Evolutionary conservation across 2,329 filamentous ascomycete genomes (phyloP), one percentile per base, ranked within the genome.

Genomic region (Verticillium nonalfalfae): DNA sequence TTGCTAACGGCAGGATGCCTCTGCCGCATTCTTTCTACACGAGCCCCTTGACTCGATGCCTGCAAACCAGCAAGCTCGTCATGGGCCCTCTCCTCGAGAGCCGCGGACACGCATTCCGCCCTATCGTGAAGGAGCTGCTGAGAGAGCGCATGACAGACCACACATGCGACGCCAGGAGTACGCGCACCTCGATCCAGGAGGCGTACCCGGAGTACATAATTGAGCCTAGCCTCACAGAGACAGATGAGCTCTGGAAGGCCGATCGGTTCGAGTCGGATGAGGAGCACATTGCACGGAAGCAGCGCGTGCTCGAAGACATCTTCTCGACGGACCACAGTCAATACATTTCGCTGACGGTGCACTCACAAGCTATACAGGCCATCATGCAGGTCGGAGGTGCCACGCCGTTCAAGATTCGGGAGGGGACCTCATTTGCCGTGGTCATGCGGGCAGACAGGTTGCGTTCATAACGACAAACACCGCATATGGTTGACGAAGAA

Each of bases 91-190:
- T 86, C 7, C 66, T 72, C 60, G 60, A 66, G 13, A 62, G 65
- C 58, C 74, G 60, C 65, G 79, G 45, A 70, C 68, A 65, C 11
- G 73, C 75, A 0, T 85, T 85, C 63, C 72, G 70, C 6, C 84
- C 84, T 0, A 72, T 78, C 1, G 72, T 89, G 67, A 87, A 85
- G 68, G 85, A 88, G 62, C 69, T 79, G 4, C 74, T 88, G 14
- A 77, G 86, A 21, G 86, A 89, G 69, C 80, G 82, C 2, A 78
- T 86, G 61, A 85, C 82, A 9, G 76, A 81, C 60, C 85, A 88
- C 68, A 88, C 85, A 0, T 89, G 86, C 68, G 85, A 89, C 69
- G 78, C 81, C 15, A 77, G 85, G 15, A 79, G 79, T 58, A 70
- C 74, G 7, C 76, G 75, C 54, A 74, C 77, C 0, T 80, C 75